Evolutionary conservation across 2,329 filamentous ascomycete species (phyloP).

Genomic region (Orbilia oligospora): DNA sequence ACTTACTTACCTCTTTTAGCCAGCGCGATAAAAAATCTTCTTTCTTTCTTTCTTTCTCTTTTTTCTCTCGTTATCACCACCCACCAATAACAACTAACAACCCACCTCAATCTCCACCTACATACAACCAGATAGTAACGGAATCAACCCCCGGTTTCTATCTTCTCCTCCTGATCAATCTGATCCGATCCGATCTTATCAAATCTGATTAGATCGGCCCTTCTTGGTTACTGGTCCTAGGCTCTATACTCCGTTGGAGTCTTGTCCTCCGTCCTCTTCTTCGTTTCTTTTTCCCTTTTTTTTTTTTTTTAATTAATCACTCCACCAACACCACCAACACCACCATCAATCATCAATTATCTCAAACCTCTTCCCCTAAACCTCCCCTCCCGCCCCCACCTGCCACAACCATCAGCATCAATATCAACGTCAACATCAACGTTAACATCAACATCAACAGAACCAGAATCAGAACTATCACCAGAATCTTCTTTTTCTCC

Average conservation of each 20-base stretch:
- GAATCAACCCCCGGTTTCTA: not conserved
- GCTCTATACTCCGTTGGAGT: not conserved
- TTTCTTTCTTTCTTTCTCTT: not conserved
- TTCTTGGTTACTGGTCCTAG: not conserved
- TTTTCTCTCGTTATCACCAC: not conserved
- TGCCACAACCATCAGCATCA: not conserved
- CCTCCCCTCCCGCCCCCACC: conserved; percentile 5
- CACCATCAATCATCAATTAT: conserved; percentile 9
- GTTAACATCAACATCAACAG: conserved; percentile 10
- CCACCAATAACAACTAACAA: conserved; percentile 1
- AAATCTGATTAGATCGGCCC: not conserved
- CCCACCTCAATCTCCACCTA: not conserved
- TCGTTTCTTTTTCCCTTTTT: conserved; percentile 1
- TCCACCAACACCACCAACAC: conserved; percentile 2
- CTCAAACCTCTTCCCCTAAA: not conserved
- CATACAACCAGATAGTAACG: not conserved
- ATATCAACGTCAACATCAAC: conserved; percentile 14
- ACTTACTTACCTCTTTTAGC: not conserved
- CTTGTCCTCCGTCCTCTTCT: not conserved
- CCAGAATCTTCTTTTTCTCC: not conserved
- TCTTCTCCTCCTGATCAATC: not conserved
- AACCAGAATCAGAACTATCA: not conserved
- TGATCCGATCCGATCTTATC: not conserved
- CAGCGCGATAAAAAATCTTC: not conserved
- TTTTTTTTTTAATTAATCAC: conserved; percentile 1